These are phyloP conservation scores for Ceratocystis albifundus DNA, from an alignment of 2,329 filamentous ascomycete genomes.

Conservation along the genomic window DNA sequence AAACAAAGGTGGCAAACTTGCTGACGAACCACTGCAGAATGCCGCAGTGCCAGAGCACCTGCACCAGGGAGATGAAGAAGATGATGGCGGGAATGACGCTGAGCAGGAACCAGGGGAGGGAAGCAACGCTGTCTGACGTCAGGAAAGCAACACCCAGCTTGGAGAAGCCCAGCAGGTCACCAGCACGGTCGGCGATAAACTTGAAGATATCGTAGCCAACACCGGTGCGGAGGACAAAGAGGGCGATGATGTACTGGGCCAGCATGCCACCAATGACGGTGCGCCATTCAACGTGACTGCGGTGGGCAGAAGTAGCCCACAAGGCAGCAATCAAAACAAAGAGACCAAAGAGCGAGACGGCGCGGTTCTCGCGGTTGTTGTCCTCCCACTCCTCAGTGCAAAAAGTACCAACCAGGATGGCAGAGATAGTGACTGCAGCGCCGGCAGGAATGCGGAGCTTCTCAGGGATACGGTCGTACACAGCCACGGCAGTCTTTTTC, in stretches of 20 bases:
- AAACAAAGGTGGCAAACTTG: conserved; percentile 84
- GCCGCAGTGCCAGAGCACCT: conserved; percentile 70
- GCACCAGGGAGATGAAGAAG: conserved; percentile 90
- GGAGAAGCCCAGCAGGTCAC: conserved; percentile 64
- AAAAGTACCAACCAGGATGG: conserved; percentile 70
- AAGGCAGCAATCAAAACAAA: conserved; percentile 56
- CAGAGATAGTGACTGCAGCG: conserved; percentile 51
- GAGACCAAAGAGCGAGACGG: conserved; percentile 69
- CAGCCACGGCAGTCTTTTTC: conserved; percentile 49
- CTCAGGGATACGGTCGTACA: conserved; percentile 53
- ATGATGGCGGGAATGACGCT: conserved; percentile 81
- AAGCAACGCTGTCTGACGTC: conserved; percentile 34
- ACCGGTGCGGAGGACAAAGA: conserved; percentile 73
- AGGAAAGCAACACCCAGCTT: conserved; percentile 62
- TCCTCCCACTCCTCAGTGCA: conserved; percentile 57
- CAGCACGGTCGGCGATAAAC: conserved; percentile 68
- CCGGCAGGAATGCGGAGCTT: conserved; percentile 43
- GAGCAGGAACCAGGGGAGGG: conserved; percentile 57
- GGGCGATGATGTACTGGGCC: conserved; percentile 72
- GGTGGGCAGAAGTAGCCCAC: conserved; percentile 59
- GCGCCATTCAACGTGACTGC: conserved; percentile 55
- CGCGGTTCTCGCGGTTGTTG: conserved; percentile 71
- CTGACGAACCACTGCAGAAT: conserved; percentile 79
- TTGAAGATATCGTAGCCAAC: conserved; percentile 84
- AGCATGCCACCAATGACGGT: conserved; percentile 84